phyloP scores from a whole-genome alignment of 352 stramenopile species.

The Globisporangium rhizosaccharum region DNA sequence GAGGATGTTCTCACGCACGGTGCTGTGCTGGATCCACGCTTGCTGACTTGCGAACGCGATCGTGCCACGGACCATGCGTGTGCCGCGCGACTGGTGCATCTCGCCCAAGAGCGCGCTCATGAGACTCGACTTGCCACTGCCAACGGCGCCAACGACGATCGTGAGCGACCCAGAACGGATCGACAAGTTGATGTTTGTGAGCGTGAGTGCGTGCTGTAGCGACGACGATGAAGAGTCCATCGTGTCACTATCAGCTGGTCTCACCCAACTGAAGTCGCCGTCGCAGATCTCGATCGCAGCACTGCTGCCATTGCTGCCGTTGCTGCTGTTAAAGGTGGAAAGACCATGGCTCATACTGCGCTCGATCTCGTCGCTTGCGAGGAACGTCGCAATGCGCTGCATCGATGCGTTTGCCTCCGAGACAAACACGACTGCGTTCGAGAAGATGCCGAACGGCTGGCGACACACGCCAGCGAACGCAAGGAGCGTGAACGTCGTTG shows the following conservation, averaged over 20 bases:
- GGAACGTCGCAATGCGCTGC: slow-evolving; percentile 24
- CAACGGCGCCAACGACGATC: slow-evolving; percentile 41
- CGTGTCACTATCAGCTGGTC: not conserved
- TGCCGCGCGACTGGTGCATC: slow-evolving; percentile 30
- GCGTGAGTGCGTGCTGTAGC: not conserved
- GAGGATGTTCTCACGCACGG: slow-evolving; percentile 88
- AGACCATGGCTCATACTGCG: not conserved
- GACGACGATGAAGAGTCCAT: not conserved
- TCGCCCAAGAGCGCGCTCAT: slow-evolving; percentile 43
- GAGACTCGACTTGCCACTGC: slow-evolving; percentile 51
- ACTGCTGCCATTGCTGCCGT: too few species aligned
- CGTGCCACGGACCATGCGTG: slow-evolving; percentile 18
- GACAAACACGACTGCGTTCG: slow-evolving; percentile 24
- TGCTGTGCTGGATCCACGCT: slow-evolving; percentile 69
- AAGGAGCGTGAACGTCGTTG: slow-evolving; percentile 25
- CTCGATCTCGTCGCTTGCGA: slow-evolving; percentile 27
- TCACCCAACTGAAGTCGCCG: slow-evolving; percentile 30
- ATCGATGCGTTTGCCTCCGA: slow-evolving; percentile 25
- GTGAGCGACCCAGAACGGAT: slow-evolving; percentile 28
- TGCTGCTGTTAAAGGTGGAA: too few species aligned
- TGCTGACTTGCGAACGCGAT: slow-evolving; percentile 86
- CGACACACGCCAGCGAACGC: slow-evolving; percentile 28
- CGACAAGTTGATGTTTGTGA: slow-evolving; percentile 30
- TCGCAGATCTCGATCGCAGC: slow-evolving; percentile 22
- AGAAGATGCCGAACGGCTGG: slow-evolving; percentile 31